A percentile compares a stretch with the other conserved stretches of the same genome.
These are phyloP conservation scores for Rhizopogon salebrosus DNA, from an alignment of 768 basidiomycete genomes.

Conservation along the genomic window DNA sequence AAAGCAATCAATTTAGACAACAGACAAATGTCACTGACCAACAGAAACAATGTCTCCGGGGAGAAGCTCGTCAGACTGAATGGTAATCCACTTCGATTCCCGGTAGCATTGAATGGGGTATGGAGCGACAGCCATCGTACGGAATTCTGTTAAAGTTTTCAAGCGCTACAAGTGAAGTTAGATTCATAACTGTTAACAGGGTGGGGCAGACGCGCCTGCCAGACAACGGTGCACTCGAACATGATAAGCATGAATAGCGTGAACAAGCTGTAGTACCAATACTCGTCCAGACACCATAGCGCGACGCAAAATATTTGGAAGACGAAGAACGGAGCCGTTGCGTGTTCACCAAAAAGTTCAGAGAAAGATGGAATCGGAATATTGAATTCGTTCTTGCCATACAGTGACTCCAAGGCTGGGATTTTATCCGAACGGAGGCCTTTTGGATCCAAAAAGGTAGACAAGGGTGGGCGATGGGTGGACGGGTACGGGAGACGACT, in stretches of 20 bases:
- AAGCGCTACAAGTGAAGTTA: conserved; percentile 57
- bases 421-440: conserved; percentile 48
- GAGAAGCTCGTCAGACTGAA: conserved; percentile 82
- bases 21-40: conserved; percentile 40
- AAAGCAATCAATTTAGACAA: background rate
- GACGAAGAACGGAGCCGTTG: conserved; percentile 98
- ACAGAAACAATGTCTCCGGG: conserved; percentile 89
- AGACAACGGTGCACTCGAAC: conserved; percentile 98
- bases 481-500: conserved; percentile 85
- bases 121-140: conserved; percentile 93
- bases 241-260: conserved; percentile 97
- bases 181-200: background rate
- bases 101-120: conserved; percentile 83
- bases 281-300: conserved; percentile 96
- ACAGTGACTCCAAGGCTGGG: conserved; percentile 54
- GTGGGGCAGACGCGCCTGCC: conserved; percentile 63
- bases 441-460: conserved; percentile 55
- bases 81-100: conserved; percentile 69
- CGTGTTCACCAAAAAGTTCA: conserved; percentile 91
- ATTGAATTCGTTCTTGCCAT: conserved; percentile 93
- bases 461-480: conserved; percentile 61
- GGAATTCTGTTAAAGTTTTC: conserved; percentile 87
- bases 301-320: conserved; percentile 98
- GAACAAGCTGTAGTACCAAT: conserved; percentile 98
- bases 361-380: conserved; percentile 95